Conservation (phyloP, 805 yeast genomes). For the Suhomyces xylopsoci region DNA sequence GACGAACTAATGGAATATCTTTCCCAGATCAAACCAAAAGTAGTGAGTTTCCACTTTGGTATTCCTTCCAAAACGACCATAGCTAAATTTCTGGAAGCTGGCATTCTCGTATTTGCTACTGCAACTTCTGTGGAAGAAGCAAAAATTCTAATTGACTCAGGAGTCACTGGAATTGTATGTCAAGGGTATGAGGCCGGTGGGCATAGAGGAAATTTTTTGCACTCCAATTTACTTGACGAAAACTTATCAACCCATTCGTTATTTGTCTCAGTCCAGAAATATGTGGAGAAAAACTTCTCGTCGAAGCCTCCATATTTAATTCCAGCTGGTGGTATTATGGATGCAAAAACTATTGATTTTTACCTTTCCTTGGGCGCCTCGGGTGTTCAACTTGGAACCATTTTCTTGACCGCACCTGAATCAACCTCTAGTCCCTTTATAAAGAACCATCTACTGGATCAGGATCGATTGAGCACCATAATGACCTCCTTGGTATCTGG, state of each 20-base stretch:
- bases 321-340: constrained; percentile 55
- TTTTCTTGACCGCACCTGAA: constrained; percentile 41
- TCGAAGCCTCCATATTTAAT: constrained; percentile 22
- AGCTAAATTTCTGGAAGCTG: constrained; percentile 29
- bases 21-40: constrained; percentile 30
- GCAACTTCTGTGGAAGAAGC: constrained; percentile 50
- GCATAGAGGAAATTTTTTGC: constrained; percentile 51
- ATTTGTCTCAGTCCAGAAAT: constrained; percentile 17
- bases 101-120: constrained; percentile 43
- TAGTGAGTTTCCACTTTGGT: constrained; percentile 57
- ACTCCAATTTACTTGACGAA: constrained; percentile 23
- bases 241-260: constrained; percentile 34
- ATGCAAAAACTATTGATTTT: constrained; percentile 24
- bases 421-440: constrained; percentile 18
- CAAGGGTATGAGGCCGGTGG: constrained; percentile 70
- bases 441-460: constrained; percentile 7
- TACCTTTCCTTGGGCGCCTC: constrained; percentile 44
- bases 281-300: neutral
- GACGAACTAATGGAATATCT: constrained; percentile 17
- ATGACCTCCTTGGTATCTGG: constrained; percentile 39
- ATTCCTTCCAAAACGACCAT: constrained; percentile 33
- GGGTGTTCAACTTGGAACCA: constrained; percentile 57
- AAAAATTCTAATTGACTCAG: constrained; percentile 18
- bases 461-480: constrained; percentile 17
- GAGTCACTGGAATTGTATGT: constrained; percentile 47